Evolutionary conservation across 768 basidiomycete species (phyloP).

Genomic region (Sarcomyxa edulis): DNA sequence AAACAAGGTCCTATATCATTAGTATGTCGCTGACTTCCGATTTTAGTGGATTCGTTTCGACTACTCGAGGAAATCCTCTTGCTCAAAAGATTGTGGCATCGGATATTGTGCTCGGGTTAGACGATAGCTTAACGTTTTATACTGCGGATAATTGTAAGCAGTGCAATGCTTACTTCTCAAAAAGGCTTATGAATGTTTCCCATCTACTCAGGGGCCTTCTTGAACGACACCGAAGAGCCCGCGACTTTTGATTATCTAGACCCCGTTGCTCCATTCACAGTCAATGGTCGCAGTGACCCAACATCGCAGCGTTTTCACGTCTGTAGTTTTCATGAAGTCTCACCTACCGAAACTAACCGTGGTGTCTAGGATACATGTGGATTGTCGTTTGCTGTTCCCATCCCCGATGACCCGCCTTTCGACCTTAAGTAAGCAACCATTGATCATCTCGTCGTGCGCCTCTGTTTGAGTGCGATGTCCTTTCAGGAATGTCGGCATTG

Average conservation of each 20-base stretch:
- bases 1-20: not conserved
- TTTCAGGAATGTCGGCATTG: conserved; percentile 39
- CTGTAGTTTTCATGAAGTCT: conserved; percentile 12
- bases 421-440: conserved; percentile 25
- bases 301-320: conserved; percentile 48
- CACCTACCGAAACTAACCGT: not conserved
- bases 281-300: conserved; percentile 39
- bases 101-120: conserved; percentile 40
- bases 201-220: conserved; percentile 32
- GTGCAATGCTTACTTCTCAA: too few relatives aligned
- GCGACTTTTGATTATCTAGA: conserved; percentile 37
- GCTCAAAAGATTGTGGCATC: conserved; percentile 54
- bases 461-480: not conserved
- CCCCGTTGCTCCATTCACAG: conserved; percentile 31
- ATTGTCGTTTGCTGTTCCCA: conserved; percentile 21
- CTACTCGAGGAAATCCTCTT: conserved; percentile 46
- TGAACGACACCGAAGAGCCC: conserved; percentile 38
- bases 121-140: conserved; percentile 35
- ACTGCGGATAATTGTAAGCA: conserved; percentile 48
- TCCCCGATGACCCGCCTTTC: conserved; percentile 32
- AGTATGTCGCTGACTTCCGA: not conserved
- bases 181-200: not conserved
- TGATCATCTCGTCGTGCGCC: not conserved
- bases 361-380: conserved; percentile 35
- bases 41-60: conserved; percentile 51